Percentiles rank a stretch among this genome's conserved stretches.
phyloP scores from a whole-genome alignment of 257 asterid species.

The Lavandula angustifolia region DNA sequence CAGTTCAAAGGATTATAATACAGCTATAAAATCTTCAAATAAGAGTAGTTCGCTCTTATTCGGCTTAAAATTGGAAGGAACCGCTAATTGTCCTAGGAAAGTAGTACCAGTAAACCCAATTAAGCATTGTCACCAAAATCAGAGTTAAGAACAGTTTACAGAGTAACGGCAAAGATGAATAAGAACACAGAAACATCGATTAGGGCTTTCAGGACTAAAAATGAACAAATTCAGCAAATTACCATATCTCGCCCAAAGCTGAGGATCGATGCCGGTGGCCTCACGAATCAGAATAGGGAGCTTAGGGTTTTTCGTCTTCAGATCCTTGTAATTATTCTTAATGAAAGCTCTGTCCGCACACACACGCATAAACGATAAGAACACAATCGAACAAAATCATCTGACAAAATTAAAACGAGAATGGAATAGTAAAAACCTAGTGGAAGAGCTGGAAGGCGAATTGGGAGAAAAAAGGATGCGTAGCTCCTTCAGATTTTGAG shows the following conservation, averaged over 20 bases:
- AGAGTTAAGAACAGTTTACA: not conserved
- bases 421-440: constrained; percentile 45
- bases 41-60: not conserved
- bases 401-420: constrained; percentile 2
- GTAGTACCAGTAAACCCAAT: too few species aligned
- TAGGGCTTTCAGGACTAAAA: constrained; percentile 16
- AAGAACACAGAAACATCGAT: not conserved
- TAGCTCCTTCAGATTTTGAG: constrained; percentile 77
- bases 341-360: constrained; percentile 52
- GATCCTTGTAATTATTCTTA: constrained; percentile 82
- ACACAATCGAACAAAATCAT: not conserved
- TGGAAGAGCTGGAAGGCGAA: constrained; percentile 70
- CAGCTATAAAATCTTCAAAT: not conserved
- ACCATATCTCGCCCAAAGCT: constrained; percentile 98
- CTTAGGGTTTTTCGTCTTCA: constrained; percentile 82
- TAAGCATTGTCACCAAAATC: constrained; percentile 1
- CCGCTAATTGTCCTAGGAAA: constrained; percentile 8
- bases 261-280: constrained; percentile 77
- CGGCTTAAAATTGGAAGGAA: not conserved
- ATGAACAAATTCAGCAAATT: constrained; percentile 11
- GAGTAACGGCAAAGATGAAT: too few species aligned
- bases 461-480: constrained; percentile 71
- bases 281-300: constrained; percentile 90
- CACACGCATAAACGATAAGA: not conserved
- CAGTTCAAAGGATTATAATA: not conserved